Percentiles rank a stretch among this genome's conserved stretches.
Evolutionary conservation across 2,329 filamentous ascomycete genomes (phyloP).

Genomic region (Lachnellula subtilissima): DNA sequence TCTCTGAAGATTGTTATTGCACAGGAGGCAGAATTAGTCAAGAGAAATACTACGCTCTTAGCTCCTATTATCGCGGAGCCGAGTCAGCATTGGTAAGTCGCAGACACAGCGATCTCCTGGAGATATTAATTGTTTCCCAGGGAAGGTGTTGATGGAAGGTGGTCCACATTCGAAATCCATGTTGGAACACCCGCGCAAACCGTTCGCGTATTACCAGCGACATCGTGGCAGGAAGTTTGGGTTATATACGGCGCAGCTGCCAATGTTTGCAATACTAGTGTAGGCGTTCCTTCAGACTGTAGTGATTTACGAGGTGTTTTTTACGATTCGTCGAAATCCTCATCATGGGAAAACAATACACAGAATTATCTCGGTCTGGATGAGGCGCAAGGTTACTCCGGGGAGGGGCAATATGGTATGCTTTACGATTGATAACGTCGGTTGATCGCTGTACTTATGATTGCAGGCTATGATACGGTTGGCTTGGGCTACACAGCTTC

Average conservation of each 20-base stretch:
- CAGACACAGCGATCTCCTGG: not conserved
- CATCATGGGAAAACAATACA: constrained; percentile 33
- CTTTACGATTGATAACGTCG: not conserved
- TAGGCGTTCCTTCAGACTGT: constrained; percentile 35
- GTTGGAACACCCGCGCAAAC: constrained; percentile 36
- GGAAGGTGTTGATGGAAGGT: constrained; percentile 34
- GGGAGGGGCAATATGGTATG: constrained; percentile 25
- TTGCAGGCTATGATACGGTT: constrained; percentile 24
- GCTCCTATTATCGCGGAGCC: constrained; percentile 18
- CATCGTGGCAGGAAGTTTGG: constrained; percentile 40
- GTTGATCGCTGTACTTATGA: not conserved
- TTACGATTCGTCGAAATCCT: constrained; percentile 33
- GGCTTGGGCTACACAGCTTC: constrained; percentile 18
- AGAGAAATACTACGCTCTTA: constrained; percentile 17
- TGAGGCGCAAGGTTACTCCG: constrained; percentile 34
- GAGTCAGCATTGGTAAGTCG: constrained; percentile 17
- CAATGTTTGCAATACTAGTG: constrained; percentile 45
- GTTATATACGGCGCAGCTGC: constrained; percentile 60
- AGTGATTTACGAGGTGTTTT: constrained; percentile 34
- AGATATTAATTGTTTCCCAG: constrained; percentile 23
- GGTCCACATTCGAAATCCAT: constrained; percentile 38
- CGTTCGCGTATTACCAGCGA: constrained; percentile 36
- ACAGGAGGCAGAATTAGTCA: constrained; percentile 1
- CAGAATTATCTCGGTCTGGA: constrained; percentile 35
- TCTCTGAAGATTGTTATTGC: not conserved